Evolutionary conservation across 441 rosid species (phyloP).

Genomic region (Viola pubescens): DNA sequence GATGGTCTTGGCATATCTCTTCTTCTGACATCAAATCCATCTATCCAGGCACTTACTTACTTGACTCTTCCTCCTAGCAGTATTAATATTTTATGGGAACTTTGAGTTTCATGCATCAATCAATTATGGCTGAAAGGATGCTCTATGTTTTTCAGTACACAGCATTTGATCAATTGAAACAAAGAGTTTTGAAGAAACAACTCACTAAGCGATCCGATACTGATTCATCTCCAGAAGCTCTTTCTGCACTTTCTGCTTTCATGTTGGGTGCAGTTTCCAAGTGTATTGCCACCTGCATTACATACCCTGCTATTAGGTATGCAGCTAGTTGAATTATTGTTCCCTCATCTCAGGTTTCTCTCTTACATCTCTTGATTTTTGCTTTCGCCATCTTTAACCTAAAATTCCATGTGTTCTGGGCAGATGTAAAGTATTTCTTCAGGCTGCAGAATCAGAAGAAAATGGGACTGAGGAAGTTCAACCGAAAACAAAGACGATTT

Average conservation of each 20-base stretch:
- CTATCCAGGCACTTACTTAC: slow-evolving; percentile 53
- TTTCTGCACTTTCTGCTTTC: slow-evolving; percentile 72
- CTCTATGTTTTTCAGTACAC: slow-evolving; percentile 52
- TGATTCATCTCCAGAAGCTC: slow-evolving; percentile 48
- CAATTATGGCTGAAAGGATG: slow-evolving; percentile 4
- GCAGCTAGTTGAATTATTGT: background rate
- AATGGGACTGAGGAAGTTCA: slow-evolving; percentile 23
- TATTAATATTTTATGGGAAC: background rate
- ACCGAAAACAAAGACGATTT: slow-evolving; percentile 32
- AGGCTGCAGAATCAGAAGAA: slow-evolving; percentile 64
- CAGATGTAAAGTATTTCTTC: slow-evolving; percentile 86
- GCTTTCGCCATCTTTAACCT: background rate
- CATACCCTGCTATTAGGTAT: slow-evolving; percentile 91
- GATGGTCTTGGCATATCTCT: slow-evolving; percentile 86
- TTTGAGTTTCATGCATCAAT: background rate
- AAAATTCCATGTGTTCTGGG: slow-evolving; percentile 5
- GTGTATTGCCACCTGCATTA: slow-evolving; percentile 68
- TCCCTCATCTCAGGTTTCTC: background rate
- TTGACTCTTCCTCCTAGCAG: background rate
- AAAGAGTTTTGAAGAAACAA: slow-evolving; percentile 38
- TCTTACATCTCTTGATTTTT: background rate
- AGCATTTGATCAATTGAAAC: slow-evolving; percentile 89
- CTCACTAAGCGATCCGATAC: slow-evolving; percentile 25
- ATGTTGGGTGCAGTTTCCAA: slow-evolving; percentile 79
- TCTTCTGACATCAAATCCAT: slow-evolving; percentile 74